These are phyloP conservation scores for Trichoderma polysporum DNA, from an alignment of 2,329 filamentous ascomycete species.

Conservation along the genomic window DNA sequence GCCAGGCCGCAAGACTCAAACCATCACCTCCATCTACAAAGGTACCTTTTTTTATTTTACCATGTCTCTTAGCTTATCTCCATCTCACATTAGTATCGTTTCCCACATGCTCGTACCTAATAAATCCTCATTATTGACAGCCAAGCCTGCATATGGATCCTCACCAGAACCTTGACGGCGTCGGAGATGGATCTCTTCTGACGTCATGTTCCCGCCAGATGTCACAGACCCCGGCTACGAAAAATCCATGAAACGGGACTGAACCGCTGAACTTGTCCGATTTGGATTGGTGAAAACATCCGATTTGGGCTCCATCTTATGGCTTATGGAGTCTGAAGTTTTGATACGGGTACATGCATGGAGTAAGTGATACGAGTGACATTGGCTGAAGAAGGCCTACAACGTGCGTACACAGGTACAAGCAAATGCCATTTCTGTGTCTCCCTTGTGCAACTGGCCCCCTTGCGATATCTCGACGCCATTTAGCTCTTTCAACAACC, in stretches of 20 bases:
- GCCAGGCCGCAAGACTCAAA: not conserved
- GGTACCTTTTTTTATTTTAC: too few species aligned
- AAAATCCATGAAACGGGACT: not conserved
- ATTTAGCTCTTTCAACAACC: not conserved
- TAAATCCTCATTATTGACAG: not conserved
- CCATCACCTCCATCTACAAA: not conserved
- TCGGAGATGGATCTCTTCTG: not conserved
- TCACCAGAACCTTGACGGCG: not conserved
- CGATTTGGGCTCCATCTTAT: not conserved
- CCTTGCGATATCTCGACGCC: not conserved
- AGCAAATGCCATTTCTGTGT: not conserved
- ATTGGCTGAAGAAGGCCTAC: not conserved
- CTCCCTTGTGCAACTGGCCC: not conserved
- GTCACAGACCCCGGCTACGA: not conserved
- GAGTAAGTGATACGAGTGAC: not conserved
- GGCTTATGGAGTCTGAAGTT: not conserved
- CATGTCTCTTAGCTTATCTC: too few species aligned
- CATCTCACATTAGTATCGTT: not conserved
- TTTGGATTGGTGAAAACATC: not conserved
- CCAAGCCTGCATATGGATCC: not conserved
- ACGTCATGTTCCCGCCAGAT: slow-evolving; percentile 11
- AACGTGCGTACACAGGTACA: not conserved
- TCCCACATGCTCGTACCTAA: not conserved
- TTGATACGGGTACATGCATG: not conserved
- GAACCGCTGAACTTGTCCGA: not conserved